phyloP scores from a whole-genome alignment of 768 basidiomycete species.

The Boletus rubescentipes region DNA sequence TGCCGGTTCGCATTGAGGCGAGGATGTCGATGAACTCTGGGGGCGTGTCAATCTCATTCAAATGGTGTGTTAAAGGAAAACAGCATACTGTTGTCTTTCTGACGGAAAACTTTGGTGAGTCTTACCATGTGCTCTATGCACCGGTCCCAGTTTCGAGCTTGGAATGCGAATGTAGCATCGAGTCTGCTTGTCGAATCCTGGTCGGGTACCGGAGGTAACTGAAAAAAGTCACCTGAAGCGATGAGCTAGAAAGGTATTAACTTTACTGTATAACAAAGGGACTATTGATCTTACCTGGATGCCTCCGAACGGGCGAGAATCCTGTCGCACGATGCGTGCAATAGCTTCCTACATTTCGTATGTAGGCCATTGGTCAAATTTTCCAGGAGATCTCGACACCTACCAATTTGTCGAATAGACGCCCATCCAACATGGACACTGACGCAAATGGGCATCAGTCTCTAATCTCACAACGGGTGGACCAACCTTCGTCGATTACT shows the following conservation, averaged over 20 bases:
- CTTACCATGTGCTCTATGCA: conserved; percentile 48
- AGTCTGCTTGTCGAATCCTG: conserved; percentile 49
- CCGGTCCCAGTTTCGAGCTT: conserved; percentile 57
- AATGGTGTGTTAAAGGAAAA: not conserved
- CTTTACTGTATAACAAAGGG: not conserved
- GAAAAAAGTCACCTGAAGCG: conserved; percentile 78
- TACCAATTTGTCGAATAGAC: conserved; percentile 69
- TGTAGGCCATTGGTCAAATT: conserved; percentile 1
- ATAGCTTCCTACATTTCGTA: conserved; percentile 32
- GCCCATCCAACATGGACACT: conserved; percentile 80
- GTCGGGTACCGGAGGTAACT: conserved; percentile 69
- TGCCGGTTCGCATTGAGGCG: conserved; percentile 95
- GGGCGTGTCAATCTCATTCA: not conserved
- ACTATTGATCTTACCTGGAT: conserved; percentile 47
- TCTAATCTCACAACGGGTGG: not conserved
- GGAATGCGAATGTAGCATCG: conserved; percentile 61
- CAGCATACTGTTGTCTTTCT: conserved; percentile 53
- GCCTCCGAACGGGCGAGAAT: conserved; percentile 57
- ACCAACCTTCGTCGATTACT: conserved; percentile 70
- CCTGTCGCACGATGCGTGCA: conserved; percentile 43
- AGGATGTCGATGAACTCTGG: conserved; percentile 92
- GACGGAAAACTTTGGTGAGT: conserved; percentile 70
- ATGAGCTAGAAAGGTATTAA: conserved; percentile 49
- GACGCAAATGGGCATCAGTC: not conserved
- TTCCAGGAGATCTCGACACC: conserved; percentile 35